Base-by-base conservation (phyloP, 805 yeast species). In the Cyberlindnera samutprakarnensis region DNA sequence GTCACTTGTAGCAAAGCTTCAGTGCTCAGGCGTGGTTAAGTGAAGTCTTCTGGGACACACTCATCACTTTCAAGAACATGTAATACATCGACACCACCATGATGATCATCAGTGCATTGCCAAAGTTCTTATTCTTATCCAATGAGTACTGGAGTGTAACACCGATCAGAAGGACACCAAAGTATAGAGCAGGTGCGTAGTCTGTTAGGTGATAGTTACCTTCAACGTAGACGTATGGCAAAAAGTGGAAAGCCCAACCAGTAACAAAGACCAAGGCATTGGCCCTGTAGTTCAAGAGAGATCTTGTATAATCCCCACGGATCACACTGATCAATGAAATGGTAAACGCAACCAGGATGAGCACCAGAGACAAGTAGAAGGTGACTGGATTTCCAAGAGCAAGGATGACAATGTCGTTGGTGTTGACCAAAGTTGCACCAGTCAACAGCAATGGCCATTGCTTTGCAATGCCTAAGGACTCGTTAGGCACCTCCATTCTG, bases 381-480 rank as follows among this genome's bases (percentile, higher is more conserved):
- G 72, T 63, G 10, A 70, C 64, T 14, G 70, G 57, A 54, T 83
- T 85, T 6, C 94, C 94, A 12, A 79, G 44, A 18, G 71, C 64
- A 49, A 78, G 80, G 21, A 83, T 59, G 28, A 61, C 62, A 18
- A 55, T 53, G 32, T 64, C 56, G 28, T 59, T 55, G 43, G 64
- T 60, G 18, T 62, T 61, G 63, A 70, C 76, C 53, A 72, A 75
- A 43, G 62, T 70, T 34, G 75, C 63, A n/a, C 90, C 90, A 25
- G 74, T 61, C 14, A 55, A 38, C 35, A 70, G 53, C 27, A 71
- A 57, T 13, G 82, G 75, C 92, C 94, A 84, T 10, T 75, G 57
- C 12, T 50, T 51, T 1, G 86, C 81, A n/a, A 59, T 24, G 27
- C 61, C 57, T 41, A 51, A 56, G 14, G 25, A 57, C 32, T 43